Percentiles rank a stretch among this genome's conserved stretches.
Evolutionary conservation across 768 basidiomycete genomes (phyloP).

Genomic region (Suillus discolor): DNA sequence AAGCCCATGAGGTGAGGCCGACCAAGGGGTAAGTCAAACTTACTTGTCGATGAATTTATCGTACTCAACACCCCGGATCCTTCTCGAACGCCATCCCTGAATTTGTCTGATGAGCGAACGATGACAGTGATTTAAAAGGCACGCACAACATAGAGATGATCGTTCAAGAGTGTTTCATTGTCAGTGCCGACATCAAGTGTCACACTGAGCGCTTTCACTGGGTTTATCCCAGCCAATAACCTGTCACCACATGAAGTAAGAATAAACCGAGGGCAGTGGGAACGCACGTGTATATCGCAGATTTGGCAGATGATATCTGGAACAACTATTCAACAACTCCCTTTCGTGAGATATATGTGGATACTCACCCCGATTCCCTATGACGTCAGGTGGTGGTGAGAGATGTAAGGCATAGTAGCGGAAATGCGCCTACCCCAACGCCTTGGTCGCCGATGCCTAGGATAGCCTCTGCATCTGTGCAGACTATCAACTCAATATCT

Average conservation of each 20-base stretch:
- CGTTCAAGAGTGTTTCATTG: slow-evolving; percentile 62
- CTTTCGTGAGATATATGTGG: not conserved
- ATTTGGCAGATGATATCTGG: slow-evolving; percentile 77
- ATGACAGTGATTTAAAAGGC: not conserved
- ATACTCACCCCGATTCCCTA: slow-evolving; percentile 54
- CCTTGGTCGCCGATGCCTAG: slow-evolving; percentile 78
- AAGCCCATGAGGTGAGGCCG: not conserved
- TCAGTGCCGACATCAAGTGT: slow-evolving; percentile 79
- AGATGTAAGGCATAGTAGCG: slow-evolving; percentile 25
- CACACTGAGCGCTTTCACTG: slow-evolving; percentile 57
- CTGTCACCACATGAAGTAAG: slow-evolving; percentile 31
- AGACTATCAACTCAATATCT: slow-evolving; percentile 77
- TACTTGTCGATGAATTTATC: slow-evolving; percentile 79
- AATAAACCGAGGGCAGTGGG: not conserved
- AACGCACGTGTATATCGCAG: slow-evolving; percentile 71
- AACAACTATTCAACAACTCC: slow-evolving; percentile 1
- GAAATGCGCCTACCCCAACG: slow-evolving; percentile 53
- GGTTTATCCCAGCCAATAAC: slow-evolving; percentile 67
- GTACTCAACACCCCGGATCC: slow-evolving; percentile 73
- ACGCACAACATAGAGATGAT: slow-evolving; percentile 67
- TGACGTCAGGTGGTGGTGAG: slow-evolving; percentile 1
- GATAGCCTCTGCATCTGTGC: slow-evolving; percentile 85
- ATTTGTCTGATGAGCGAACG: slow-evolving; percentile 2
- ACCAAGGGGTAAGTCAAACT: slow-evolving; percentile 13
- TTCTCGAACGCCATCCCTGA: slow-evolving; percentile 73